These are phyloP conservation scores for Astrothelium macrocarpum DNA, from an alignment of 495 filamentous ascomycete genomes.

Conservation along the genomic window DNA sequence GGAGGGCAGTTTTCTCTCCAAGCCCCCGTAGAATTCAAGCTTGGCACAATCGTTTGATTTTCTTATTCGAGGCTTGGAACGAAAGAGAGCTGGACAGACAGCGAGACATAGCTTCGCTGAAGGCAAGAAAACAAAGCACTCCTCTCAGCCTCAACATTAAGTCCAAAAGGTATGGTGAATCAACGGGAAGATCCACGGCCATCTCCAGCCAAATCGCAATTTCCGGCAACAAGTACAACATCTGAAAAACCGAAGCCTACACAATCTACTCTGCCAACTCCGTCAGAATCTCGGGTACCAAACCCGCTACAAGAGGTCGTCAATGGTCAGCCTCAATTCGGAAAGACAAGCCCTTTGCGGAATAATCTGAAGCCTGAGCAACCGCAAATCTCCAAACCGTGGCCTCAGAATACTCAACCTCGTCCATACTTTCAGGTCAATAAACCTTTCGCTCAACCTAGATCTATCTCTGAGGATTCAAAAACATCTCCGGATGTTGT, in stretches of 20 bases:
- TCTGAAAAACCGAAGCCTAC: constrained; percentile 27
- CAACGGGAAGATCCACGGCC: constrained; percentile 15
- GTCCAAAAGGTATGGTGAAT: constrained; percentile 16
- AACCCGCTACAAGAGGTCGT: constrained; percentile 19
- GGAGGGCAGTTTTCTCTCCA: not conserved
- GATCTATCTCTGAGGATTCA: constrained; percentile 8
- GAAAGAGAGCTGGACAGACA: not conserved
- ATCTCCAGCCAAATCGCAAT: constrained; percentile 9
- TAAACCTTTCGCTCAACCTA: not conserved
- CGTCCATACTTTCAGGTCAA: not conserved
- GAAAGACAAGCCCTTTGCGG: constrained; percentile 44
- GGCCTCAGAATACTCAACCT: constrained; percentile 5
- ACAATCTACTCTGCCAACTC: constrained; percentile 15
- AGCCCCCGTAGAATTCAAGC: not conserved
- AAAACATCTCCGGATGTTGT: constrained; percentile 11
- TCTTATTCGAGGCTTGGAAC: not conserved
- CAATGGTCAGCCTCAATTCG: constrained; percentile 44
- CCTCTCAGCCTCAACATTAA: no score
- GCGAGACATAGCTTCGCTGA: no score
- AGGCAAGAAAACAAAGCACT: no score
- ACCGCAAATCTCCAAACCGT: constrained; percentile 13
- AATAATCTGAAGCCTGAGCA: constrained; percentile 28
- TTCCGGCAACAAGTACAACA: constrained; percentile 14
- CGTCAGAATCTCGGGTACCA: constrained; percentile 14
- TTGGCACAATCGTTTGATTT: not conserved